These are phyloP conservation scores for Posidonia australis DNA, from an alignment of 106 monocot species.

Conservation along the genomic window DNA sequence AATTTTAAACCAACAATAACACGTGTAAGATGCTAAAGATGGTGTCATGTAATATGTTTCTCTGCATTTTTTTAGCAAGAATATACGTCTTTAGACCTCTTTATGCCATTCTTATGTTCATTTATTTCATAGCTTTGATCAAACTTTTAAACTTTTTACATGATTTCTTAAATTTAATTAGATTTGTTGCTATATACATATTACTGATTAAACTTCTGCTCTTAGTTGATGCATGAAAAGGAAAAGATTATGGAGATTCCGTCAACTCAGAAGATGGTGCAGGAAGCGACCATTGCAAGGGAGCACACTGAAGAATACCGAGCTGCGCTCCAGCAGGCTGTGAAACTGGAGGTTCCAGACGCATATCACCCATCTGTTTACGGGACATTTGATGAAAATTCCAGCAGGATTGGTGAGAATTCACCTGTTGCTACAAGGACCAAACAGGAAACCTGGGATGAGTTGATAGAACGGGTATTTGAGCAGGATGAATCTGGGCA, in stretches of 20 bases:
- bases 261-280: conserved; percentile 59
- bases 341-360: conserved; percentile 59
- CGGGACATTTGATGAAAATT: conserved; percentile 55
- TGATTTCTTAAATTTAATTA: neutral
- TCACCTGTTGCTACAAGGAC: conserved; percentile 12
- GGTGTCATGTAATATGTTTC: too few species aligned
- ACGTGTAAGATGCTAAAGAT: too few species aligned
- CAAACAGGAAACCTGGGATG: conserved; percentile 55
- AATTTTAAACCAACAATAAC: too few species aligned
- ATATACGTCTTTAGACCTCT: too few species aligned
- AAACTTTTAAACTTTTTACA: neutral
- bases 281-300: conserved; percentile 39
- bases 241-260: conserved; percentile 69
- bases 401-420: neutral
- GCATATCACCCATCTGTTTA: conserved; percentile 53
- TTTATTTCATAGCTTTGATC: neutral
- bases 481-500: conserved; percentile 52
- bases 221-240: conserved; percentile 71
- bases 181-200: neutral
- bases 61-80: too few species aligned
- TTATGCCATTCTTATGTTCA: too few species aligned
- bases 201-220: too few species aligned
- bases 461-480: conserved; percentile 53
- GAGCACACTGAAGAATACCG: conserved; percentile 68
- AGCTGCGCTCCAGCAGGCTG: conserved; percentile 66